These are phyloP conservation scores for Ammopiptanthus mongolicus DNA, from an alignment of 306 rosid genomes.

Conservation along the genomic window DNA sequence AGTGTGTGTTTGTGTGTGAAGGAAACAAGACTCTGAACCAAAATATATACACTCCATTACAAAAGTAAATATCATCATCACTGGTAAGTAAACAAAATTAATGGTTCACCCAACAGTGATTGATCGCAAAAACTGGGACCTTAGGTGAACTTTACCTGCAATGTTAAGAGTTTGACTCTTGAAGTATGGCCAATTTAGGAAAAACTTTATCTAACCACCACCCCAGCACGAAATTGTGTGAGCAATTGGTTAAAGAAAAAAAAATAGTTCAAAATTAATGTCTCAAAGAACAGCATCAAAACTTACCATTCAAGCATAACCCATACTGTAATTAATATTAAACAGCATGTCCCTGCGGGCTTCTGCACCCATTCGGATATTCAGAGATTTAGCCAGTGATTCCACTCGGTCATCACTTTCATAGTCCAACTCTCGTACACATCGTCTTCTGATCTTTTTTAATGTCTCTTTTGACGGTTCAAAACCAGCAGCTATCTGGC, in stretches of 20 bases:
- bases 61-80: background rate
- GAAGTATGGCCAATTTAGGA: background rate
- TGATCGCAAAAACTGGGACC: background rate
- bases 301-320: slow-evolving; percentile 51
- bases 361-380: slow-evolving; percentile 49
- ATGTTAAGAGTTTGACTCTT: background rate
- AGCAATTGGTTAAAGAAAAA: background rate
- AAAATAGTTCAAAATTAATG: background rate
- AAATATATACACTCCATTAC: background rate
- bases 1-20: background rate
- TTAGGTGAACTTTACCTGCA: background rate
- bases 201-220: background rate
- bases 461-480: slow-evolving; percentile 60
- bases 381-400: slow-evolving; percentile 43
- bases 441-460: slow-evolving; percentile 69
- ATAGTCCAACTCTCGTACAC: slow-evolving; percentile 68
- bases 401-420: slow-evolving; percentile 57
- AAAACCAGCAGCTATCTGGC: slow-evolving; percentile 71
- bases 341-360: slow-evolving; percentile 58
- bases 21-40: background rate
- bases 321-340: slow-evolving; percentile 50
- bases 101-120: background rate
- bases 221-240: background rate
- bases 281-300: background rate
- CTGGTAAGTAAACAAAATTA: background rate